phyloP scores from a whole-genome alignment of 164 flowering plant species.

The Warburgia ugandensis region DNA sequence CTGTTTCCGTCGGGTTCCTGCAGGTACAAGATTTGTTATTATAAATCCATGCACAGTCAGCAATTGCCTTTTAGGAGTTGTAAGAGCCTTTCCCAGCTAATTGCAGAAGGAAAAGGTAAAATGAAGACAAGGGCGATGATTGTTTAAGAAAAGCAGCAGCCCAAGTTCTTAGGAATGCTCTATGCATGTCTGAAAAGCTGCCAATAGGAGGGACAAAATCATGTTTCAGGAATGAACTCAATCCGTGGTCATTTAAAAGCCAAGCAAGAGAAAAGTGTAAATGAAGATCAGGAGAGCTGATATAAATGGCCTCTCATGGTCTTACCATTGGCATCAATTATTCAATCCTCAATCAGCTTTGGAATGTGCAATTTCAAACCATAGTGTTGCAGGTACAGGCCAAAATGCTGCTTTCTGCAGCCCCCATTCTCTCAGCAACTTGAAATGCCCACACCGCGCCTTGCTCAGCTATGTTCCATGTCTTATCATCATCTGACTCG shows the following conservation, averaged over 20 bases:
- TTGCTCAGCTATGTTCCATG: slow-evolving; percentile 25
- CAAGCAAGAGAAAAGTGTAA: too few species aligned
- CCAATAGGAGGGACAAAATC: too few species aligned
- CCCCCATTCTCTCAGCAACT: slow-evolving; percentile 23
- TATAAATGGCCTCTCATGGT: not conserved
- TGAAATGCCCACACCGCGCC: slow-evolving; percentile 13
- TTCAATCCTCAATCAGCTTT: slow-evolving; percentile 19
- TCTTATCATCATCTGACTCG: slow-evolving; percentile 6
- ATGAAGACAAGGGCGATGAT: too few species aligned
- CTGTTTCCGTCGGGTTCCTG: slow-evolving; percentile 2
- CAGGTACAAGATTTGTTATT: not conserved
- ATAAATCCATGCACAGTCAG: not conserved
- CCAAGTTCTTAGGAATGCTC: too few species aligned
- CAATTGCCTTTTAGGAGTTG: not conserved
- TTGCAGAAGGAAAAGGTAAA: too few species aligned
- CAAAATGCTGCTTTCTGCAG: slow-evolving; percentile 12
- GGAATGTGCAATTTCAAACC: slow-evolving; percentile 11
- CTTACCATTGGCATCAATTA: slow-evolving; percentile 16
- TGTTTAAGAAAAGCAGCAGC: too few species aligned
- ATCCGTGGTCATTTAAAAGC: too few species aligned
- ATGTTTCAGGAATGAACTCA: too few species aligned
- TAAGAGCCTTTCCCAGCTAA: too few species aligned
- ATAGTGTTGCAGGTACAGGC: slow-evolving; percentile 10
- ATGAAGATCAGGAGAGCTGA: not conserved
- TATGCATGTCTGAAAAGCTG: too few species aligned